A percentile compares a stretch with the other conserved stretches of the same genome.
Evolutionary conservation across 768 basidiomycete species (phyloP).

Genomic region (Hygrocybe coccinea): DNA sequence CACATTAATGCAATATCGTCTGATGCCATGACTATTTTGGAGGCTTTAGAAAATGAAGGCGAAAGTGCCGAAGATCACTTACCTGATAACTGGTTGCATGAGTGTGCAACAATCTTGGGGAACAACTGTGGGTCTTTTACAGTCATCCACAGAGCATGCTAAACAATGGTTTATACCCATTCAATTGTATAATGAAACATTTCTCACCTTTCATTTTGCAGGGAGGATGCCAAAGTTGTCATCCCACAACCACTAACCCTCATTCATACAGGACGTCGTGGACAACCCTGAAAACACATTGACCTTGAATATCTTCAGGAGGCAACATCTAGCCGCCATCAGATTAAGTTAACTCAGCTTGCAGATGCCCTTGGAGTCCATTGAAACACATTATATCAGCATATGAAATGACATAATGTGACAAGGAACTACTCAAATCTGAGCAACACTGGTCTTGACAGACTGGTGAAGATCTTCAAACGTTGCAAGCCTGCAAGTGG

Average conservation of each 20-base stretch:
- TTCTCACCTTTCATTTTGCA: not conserved
- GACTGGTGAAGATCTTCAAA: constrained; percentile 3
- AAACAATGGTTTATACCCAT: not conserved
- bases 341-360: not conserved
- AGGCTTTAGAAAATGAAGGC: not conserved
- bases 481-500: constrained; percentile 17
- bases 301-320: not conserved
- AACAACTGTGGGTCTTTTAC: not conserved
- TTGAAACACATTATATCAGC: not conserved
- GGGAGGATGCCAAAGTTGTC: not conserved
- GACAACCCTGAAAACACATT: not conserved
- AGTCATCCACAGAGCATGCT: not conserved
- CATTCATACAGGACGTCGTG: not conserved
- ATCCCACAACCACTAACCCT: not conserved
- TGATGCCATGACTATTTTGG: not conserved
- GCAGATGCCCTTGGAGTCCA: constrained; percentile 1
- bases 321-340: not conserved
- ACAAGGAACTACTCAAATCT: not conserved
- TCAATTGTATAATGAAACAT: not conserved
- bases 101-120: not conserved
- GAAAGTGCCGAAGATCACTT: not conserved
- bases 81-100: not conserved
- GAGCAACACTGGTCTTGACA: constrained; percentile 5
- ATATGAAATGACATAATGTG: not conserved
- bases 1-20: not conserved